Conservation (phyloP, 1,284 basidiomycete species). For the Gymnopus androsaceus region DNA sequence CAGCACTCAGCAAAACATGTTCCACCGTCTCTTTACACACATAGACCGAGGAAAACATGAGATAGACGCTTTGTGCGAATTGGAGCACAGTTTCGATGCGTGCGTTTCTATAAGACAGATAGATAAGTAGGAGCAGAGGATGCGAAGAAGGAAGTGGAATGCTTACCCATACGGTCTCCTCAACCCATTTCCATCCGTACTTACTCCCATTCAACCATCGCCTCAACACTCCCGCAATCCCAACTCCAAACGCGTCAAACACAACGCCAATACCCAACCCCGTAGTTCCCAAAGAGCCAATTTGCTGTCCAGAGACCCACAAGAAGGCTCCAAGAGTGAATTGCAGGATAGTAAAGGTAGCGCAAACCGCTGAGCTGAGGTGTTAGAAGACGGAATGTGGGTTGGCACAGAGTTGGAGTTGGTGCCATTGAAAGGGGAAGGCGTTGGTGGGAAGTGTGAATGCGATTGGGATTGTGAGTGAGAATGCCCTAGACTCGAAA, state of each 20-base stretch:
- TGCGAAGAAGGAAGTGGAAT: background rate
- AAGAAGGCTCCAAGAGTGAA: conserved; percentile 69
- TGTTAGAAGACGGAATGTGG: too few species aligned
- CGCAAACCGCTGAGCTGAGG: background rate
- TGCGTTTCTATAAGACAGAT: conserved; percentile 51
- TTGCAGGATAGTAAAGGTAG: conserved; percentile 37
- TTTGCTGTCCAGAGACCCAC: conserved; percentile 92
- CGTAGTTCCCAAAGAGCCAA: conserved; percentile 84
- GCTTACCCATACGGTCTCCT: conserved; percentile 72
- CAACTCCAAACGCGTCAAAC: conserved; percentile 87
- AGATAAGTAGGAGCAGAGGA: background rate
- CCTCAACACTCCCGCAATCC: conserved; percentile 55
- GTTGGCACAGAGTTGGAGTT: background rate
- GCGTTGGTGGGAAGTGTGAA: conserved; percentile 3
- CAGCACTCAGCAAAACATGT: conserved; percentile 70
- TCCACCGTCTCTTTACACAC: conserved; percentile 93
- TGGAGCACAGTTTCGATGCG: conserved; percentile 78
- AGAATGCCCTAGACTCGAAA: background rate
- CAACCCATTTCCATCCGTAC: conserved; percentile 25
- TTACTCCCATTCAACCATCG: conserved; percentile 29
- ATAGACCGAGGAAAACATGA: conserved; percentile 90
- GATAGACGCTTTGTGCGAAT: conserved; percentile 87
- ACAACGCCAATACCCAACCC: conserved; percentile 96
- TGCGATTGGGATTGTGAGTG: background rate
- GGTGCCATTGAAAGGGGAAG: background rate